Base-by-base conservation (phyloP, 495 filamentous ascomycete species). In the Aspergillus baeticus region DNA sequence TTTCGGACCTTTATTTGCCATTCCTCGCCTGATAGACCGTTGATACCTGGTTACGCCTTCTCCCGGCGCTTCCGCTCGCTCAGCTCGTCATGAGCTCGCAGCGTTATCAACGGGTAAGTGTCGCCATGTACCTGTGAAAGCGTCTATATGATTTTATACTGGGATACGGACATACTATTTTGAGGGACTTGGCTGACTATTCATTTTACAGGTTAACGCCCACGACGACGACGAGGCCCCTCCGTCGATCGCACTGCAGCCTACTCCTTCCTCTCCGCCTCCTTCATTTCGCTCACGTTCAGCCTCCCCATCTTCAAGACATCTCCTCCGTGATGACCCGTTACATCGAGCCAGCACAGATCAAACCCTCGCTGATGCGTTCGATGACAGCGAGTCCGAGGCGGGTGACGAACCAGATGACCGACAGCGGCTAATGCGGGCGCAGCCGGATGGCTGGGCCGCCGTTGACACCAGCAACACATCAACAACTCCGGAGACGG, bases 251-350 rank as follows among this genome's bases (percentile, higher is more conserved):
- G 70, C 77, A 49, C 61, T 67, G 45, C 70, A 76, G 43, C 68
- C 78, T 23, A 84, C 87, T 49, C 89, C 92, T 20, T 84, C 79
- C 65, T 98, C 95, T 53, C 92, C 94, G 39, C 92, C 95, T 17
- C 94, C 95, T 18, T 97, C 95, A 10, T 98, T 97, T 70, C 90
- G 82, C 63, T 97, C 92, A 37, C 84, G 89, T 51, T 84, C 85
- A 1, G 89, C 90, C 1, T 96, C 92, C 6, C 82, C 84, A 31
- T 80, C 83, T 49, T 77, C 81, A 37, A 78, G 79, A 63, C 77
- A 81, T 41, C 71, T 82, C 50, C 71, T 84, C 29, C 72, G n/a
- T 35, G 69, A 77, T 54, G 82, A 86, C 53, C 78, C 83, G 18
- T 43, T 48, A 22, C 70, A 78, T 39, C 64, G 69, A 31, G 72